These are phyloP conservation scores for Cyanidioschyzon merolae DNA, from an alignment of 23 red algal species.

Conservation along the genomic window DNA sequence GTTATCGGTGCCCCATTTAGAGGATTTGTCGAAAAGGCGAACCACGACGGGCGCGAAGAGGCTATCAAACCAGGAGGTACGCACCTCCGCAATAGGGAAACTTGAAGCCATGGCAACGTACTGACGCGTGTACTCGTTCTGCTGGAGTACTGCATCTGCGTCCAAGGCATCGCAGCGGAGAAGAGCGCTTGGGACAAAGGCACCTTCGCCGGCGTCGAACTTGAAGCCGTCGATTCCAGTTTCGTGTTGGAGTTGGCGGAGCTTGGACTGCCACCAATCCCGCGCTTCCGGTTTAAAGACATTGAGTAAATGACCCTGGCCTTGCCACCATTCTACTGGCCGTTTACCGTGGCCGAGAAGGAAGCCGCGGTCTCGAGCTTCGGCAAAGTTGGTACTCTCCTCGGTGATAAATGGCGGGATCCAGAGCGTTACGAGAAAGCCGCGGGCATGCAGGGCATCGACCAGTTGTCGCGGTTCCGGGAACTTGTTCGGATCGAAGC, in stretches of 20 bases:
- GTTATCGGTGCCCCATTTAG: slow-evolving; percentile 64
- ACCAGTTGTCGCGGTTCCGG: slow-evolving; percentile 66
- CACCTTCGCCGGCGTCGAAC: slow-evolving; percentile 83
- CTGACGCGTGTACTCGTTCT: slow-evolving; percentile 58
- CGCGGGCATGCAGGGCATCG: slow-evolving; percentile 49
- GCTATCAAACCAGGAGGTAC: slow-evolving; percentile 45
- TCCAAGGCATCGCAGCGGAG: neutral
- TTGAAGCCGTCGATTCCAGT: slow-evolving; percentile 90
- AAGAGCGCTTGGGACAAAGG: slow-evolving; percentile 52
- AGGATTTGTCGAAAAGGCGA: slow-evolving; percentile 76
- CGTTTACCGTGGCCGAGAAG: slow-evolving; percentile 10
- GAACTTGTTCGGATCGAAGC: slow-evolving; percentile 70
- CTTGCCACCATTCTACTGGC: slow-evolving; percentile 66
- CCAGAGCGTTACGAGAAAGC: slow-evolving; percentile 85
- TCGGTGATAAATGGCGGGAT: slow-evolving; percentile 61
- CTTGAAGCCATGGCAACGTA: slow-evolving; percentile 44
- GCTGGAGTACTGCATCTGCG: slow-evolving; percentile 24
- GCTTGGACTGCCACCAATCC: slow-evolving; percentile 34
- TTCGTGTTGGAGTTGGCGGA: slow-evolving; percentile 37
- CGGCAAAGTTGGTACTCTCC: slow-evolving; percentile 33
- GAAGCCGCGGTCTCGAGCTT: slow-evolving; percentile 30
- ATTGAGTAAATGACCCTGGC: slow-evolving; percentile 46
- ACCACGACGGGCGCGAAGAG: slow-evolving; percentile 47
- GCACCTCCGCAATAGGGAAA: slow-evolving; percentile 54
- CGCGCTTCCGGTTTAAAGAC: slow-evolving; percentile 48